Evolutionary conservation across 495 filamentous ascomycete genomes (phyloP), one percentile per base, ranked within the genome.

Genomic region (Rhypophila decipiens): DNA sequence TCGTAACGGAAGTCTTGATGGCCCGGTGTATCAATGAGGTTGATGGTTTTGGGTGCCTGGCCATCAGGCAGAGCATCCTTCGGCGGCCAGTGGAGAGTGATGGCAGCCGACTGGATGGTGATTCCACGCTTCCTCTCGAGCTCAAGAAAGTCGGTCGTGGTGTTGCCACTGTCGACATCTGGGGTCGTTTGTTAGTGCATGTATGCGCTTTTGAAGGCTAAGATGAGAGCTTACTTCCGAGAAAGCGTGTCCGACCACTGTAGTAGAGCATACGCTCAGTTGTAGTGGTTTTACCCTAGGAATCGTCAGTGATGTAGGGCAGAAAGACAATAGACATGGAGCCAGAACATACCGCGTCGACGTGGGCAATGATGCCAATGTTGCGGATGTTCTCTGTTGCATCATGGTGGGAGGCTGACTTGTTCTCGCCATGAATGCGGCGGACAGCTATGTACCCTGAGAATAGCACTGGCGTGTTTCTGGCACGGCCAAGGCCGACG

Each of bases 261-360:
- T 97, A 95, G 57, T 91, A 97, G 59, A 99, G 85, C 93, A 97
- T 97, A 43, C 95, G 90, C 79, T 99, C 94, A 4, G 94, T 97
- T 0, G 94, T 99, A 0, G 94, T 99, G 7, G 94, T 99, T 76
- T 99, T 99, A 39, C 94, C 93, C 86, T 89, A 54, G 24, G 17
- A 39, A 27, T 10, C 24, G 39, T 54, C 19, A 55, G 51, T 29
- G 40, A 41, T 31, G 7, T 7, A 24, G 17, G 47, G 2, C 21
- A 23, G 49, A 54, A 13, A 47, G 22, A 20, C 8, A 11, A 40
- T 1, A 9, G 5, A 31, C 40, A 8, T 37, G 12, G 10, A 31
- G 11, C 9, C 7, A 36, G 20, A 5, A 72, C 81, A 44, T 69
- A 89, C 86, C 39, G 94, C 94, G 81, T 97, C 94, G 50, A 97